Evolutionary conservation across 176 grass and related monocot genomes (phyloP), one percentile per base, ranked within the genome.

Genomic region (Musa schizocarpa): DNA sequence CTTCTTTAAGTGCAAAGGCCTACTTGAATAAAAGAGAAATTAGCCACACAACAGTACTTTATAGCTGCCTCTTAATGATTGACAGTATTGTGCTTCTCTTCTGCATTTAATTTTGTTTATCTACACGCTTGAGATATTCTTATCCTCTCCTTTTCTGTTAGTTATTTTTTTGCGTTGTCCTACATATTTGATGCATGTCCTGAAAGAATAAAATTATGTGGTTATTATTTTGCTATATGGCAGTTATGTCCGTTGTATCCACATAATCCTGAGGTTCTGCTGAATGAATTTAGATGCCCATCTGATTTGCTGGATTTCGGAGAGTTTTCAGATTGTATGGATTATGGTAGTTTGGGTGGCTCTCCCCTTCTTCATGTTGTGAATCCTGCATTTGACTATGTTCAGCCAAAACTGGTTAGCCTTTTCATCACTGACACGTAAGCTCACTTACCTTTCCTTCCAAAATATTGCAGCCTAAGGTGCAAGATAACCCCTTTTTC

Each of bases 371-470:
- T 99, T 65, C 87, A 87, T 77, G 90, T 99, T 81, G 95, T 87
- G 21, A 99, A 99, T 68, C 95, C 95, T 25, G 85, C 95, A 50
- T 99, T 99, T 89, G 95, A 99, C 66, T 94, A 94, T 52, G 88
- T 99, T 50, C 90, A 88, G 1, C 88, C 95, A 7, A 99, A 99
- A 73, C 95, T 94, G 53, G 88, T 99, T 81, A 94, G 95, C 65
- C 86, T 99, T 52, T 99, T 94, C 71, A 82, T 99, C 76, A 99
- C 95, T 9, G 90, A 99, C 72, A 94, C 86, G 95, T 99, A 87
- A 91, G 88, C 59, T 76, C 22, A 71, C 19, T 54, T 59, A n/a
- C 13, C 52, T 55, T 54, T 75, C 22, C 26, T 29, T n/a, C 61
- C 43, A 14, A 19, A 57, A 3, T 26, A 8, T 54, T 73, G 17